Percentiles rank a stretch among this genome's conserved stretches.
phyloP scores from a whole-genome alignment of 1,139 yeast genomes.

The Ashbya aceris region DNA sequence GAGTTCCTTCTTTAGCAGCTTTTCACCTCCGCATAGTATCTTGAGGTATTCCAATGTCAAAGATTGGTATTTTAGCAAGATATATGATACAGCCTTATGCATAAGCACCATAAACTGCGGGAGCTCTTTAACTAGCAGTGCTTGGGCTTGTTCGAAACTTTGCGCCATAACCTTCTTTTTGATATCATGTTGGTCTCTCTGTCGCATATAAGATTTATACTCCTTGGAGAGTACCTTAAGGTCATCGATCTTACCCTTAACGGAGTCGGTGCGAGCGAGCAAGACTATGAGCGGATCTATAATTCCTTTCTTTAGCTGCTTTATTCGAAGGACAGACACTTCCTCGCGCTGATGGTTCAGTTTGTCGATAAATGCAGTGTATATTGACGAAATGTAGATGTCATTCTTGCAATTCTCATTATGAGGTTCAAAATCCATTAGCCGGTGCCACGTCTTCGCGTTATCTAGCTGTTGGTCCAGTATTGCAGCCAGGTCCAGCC shows the following conservation, averaged over 20 bases:
- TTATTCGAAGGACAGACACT: conserved; percentile 20
- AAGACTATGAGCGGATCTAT: conserved; percentile 22
- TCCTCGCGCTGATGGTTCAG: conserved; percentile 20
- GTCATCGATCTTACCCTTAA: conserved; percentile 24
- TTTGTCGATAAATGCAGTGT: conserved; percentile 15
- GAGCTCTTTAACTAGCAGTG: conserved; percentile 25
- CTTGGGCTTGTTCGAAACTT: conserved; percentile 25
- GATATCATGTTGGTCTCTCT: conserved; percentile 21
- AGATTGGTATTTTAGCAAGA: conserved; percentile 20
- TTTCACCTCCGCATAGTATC: conserved; percentile 25
- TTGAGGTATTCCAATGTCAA: conserved; percentile 25
- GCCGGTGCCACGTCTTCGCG: conserved; percentile 17
- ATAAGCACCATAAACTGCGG: conserved; percentile 23
- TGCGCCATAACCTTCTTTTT: conserved; percentile 24
- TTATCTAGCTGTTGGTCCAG: conserved; percentile 12
- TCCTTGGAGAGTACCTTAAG: conserved; percentile 28
- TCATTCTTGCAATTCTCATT: conserved; percentile 5
- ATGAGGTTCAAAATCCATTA: conserved; percentile 14
- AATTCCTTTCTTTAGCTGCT: conserved; percentile 22
- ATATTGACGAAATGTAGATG: conserved; percentile 11
- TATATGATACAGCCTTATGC: conserved; percentile 12
- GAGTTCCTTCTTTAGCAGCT: conserved; percentile 19
- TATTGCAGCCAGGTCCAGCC: conserved; percentile 8
- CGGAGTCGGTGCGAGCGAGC: conserved; percentile 19
- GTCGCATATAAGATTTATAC: conserved; percentile 21